Conservation (phyloP, 176 grass and related monocot genomes). For the bread wheat (Triticum aestivum) region DNA sequence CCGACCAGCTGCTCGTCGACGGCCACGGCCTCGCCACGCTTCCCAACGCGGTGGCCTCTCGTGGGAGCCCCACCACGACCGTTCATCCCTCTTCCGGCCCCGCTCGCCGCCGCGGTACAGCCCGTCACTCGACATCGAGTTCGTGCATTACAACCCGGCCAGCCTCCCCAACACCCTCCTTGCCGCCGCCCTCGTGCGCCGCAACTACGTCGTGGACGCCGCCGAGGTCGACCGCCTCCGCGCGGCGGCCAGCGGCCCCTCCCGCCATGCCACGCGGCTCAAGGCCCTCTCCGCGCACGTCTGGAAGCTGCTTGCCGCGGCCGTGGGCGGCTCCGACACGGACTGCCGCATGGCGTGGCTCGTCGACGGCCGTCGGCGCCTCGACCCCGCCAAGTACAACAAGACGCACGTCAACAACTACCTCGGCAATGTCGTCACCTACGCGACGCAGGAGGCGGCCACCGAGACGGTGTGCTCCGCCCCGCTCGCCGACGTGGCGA, state of each 20-base stretch:
- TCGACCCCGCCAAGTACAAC: slow-evolving; percentile 33
- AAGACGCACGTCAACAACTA: slow-evolving; percentile 8
- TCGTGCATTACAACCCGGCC: slow-evolving; percentile 36
- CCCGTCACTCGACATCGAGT: slow-evolving; percentile 43
- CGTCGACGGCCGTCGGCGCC: slow-evolving; percentile 48
- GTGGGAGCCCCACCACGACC: slow-evolving; percentile 54
- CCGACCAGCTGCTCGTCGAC: slow-evolving; percentile 61
- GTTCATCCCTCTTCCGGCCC: slow-evolving; percentile 44
- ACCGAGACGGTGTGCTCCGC: slow-evolving; percentile 15
- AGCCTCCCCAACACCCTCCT: slow-evolving; percentile 47
- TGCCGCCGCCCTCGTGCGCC: slow-evolving; percentile 36
- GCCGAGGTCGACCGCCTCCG: slow-evolving; percentile 48
- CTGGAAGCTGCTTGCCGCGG: slow-evolving; percentile 65
- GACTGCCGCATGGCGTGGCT: slow-evolving; percentile 70
- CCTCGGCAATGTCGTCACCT: slow-evolving; percentile 66
- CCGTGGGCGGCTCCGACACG: slow-evolving; percentile 31
- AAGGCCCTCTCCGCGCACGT: slow-evolving; percentile 63
- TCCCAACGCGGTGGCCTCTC: slow-evolving; percentile 36
- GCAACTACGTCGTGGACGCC: slow-evolving; percentile 53
- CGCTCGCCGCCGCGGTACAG: slow-evolving; percentile 34
- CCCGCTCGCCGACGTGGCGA: slow-evolving; percentile 36
- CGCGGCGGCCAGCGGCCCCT: slow-evolving; percentile 4
- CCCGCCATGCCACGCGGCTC: slow-evolving; percentile 41
- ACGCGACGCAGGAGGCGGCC: slow-evolving; percentile 41
- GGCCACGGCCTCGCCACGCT: slow-evolving; percentile 56